Evolutionary conservation across 257 asterid species (phyloP), one percentile per base, ranked within the genome.

Genomic region (Plectranthus barbatus): DNA sequence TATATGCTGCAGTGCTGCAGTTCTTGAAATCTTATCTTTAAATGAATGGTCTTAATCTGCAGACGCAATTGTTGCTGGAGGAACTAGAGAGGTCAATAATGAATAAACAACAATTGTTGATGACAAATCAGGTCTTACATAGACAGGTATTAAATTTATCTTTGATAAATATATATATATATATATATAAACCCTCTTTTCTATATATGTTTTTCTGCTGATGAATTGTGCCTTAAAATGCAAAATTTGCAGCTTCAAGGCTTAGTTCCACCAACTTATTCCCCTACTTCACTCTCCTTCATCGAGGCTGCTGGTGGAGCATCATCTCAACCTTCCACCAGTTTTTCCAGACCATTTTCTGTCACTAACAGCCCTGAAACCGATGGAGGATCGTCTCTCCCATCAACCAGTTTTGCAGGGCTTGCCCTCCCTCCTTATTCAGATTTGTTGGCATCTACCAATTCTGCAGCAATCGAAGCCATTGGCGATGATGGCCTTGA

Each of bases 191-290:
- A n/a, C n/a, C n/a, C n/a, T n/a, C n/a, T n/a, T n/a, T n/a, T n/a
- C n/a, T n/a, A n/a, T n/a, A n/a, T n/a, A n/a, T n/a, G n/a, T n/a
- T n/a, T n/a, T n/a, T n/a, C n/a, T n/a, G n/a, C n/a, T n/a, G n/a
- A n/a, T n/a, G n/a, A n/a, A n/a, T n/a, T n/a, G 1, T 0, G 5
- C 37, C 0, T 31, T 1, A 4, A 55, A 54, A 51, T 72, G 67
- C 66, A 86, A 89, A 69, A 81, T 33, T 76, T 77, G 17, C 86
- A 80, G 71, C 75, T 74, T 47, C 74, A 59, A 56, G 64, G 23
- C 33, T 50, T 67, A 3, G 13, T 47, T 34, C 45, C 73, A 29
- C 37, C 54, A 29, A 13, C 61, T 24, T 46, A 33, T 39, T 20
- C 26, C 52, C 47, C 66, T 45, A 31, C 53, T 15, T 65, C 72